Evolutionary conservation across 331 rosid species (phyloP).

Genomic region (Acacia concinna): DNA sequence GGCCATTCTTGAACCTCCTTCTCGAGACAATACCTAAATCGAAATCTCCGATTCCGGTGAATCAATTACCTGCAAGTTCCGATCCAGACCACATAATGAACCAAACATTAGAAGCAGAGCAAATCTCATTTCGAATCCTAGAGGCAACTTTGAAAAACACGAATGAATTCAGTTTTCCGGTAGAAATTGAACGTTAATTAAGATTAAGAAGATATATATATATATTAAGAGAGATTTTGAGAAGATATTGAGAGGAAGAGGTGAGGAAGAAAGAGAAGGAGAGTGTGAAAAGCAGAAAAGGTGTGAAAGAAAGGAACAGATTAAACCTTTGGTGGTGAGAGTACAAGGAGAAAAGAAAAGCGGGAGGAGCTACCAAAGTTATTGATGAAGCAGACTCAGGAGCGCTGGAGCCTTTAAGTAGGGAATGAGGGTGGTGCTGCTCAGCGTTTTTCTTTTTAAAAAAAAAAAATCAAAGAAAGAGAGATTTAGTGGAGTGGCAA

Average conservation of each 20-base stretch:
- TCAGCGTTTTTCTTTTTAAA: background rate
- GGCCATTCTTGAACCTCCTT: constrained; percentile 31
- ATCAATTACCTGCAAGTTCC: constrained; percentile 4
- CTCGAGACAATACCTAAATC: background rate
- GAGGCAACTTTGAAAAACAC: background rate
- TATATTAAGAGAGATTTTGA: background rate
- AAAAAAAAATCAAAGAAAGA: too few species aligned
- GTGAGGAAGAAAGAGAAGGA: background rate
- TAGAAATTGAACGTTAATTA: background rate
- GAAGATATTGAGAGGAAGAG: background rate
- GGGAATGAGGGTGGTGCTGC: background rate
- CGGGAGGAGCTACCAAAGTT: background rate
- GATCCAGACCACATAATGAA: background rate
- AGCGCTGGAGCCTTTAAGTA: constrained; percentile 24
- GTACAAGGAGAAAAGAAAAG: background rate
- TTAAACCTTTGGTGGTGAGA: background rate
- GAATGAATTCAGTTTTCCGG: background rate
- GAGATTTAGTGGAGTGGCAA: too few species aligned
- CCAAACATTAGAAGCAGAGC: background rate
- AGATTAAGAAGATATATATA: background rate
- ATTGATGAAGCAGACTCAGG: background rate
- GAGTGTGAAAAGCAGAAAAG: background rate
- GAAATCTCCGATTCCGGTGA: background rate
- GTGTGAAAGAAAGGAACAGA: background rate
- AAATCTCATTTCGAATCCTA: background rate